Evolutionary conservation across 495 filamentous ascomycete genomes (phyloP), one percentile per base, ranked within the genome.

Genomic region (Aspergillus nanangensis): DNA sequence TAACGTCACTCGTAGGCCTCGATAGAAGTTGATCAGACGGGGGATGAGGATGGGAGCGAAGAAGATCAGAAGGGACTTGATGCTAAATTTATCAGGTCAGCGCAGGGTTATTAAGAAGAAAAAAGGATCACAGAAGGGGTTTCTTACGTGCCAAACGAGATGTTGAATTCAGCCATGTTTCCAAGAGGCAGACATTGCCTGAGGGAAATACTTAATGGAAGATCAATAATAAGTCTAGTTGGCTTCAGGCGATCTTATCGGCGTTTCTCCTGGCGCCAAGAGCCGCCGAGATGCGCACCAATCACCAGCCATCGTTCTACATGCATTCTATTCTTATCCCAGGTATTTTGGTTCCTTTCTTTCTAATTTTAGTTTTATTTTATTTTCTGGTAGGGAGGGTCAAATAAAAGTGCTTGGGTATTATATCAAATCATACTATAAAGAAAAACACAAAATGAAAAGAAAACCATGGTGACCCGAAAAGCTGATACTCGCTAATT

Each of bases 41-140:
- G 87, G 87, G 39, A 96, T 67, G 48, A 95, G 63, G 43, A 93
- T 67, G n/a, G 92, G 91, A 0, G 80, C 92, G 64, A 96, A 86
- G 71, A 93, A 83, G 62, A 95, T 74, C 56, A 88, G 68, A 61
- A 95, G 74, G 50, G 85, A 86, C 58, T 88, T 85, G 66, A 88
- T 71, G 43, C 86, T 90, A 53, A 53, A 15, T 19, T 20, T 17
- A 41, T 40, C 27, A 39, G 35, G 44, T 52, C 34, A 53, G 57
- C 20, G 21, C 20, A 19, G 20, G 38, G 15, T 36, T 19, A 19
- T 27, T 36, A 10, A 18, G 17, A 14, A 3, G 15, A 43, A 36
- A 19, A 18, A 19, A 13, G 20, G n/a, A n/a, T n/a, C n/a, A n/a
- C n/a, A 20, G 47, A 37, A 34, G 36, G 24, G 21, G 38, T 32